phyloP scores from a whole-genome alignment of 305 asterid genomes.

The Solanum hybrid region DNA sequence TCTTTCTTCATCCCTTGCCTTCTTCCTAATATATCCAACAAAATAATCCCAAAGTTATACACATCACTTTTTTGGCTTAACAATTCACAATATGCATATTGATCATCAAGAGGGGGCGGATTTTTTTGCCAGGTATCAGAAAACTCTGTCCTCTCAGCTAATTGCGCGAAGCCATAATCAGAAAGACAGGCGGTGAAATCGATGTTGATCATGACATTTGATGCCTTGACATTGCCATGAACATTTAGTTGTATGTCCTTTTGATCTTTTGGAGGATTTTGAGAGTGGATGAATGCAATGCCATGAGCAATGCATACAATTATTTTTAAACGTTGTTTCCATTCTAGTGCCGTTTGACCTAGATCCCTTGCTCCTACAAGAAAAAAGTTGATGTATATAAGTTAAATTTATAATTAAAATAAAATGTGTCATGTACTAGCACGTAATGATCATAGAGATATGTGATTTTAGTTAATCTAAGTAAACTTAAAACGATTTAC shows the following conservation, averaged over 20 bases:
- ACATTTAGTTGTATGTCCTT: constrained; percentile 28
- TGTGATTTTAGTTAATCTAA: neutral
- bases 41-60: constrained; percentile 38
- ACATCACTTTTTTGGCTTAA: constrained; percentile 29
- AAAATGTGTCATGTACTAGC: neutral
- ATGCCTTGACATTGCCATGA: constrained; percentile 53
- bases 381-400: neutral
- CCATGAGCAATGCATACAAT: constrained; percentile 31
- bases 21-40: constrained; percentile 36
- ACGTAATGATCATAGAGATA: neutral
- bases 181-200: constrained; percentile 40
- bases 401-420: neutral
- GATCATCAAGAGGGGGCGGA: neutral
- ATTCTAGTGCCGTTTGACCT: constrained; percentile 39
- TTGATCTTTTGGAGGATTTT: constrained; percentile 19
- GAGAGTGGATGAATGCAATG: constrained; percentile 41
- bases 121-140: constrained; percentile 22
- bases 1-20: constrained; percentile 5
- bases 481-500: neutral
- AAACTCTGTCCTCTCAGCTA: constrained; percentile 27
- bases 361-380: constrained; percentile 35
- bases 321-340: constrained; percentile 39
- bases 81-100: constrained; percentile 5
- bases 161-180: constrained; percentile 39
- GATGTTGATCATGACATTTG: constrained; percentile 38